A percentile compares a stretch with the other conserved stretches of the same genome.
phyloP scores from a whole-genome alignment of 2,329 filamentous ascomycete genomes.

The Gliomastix tumulicola region DNA sequence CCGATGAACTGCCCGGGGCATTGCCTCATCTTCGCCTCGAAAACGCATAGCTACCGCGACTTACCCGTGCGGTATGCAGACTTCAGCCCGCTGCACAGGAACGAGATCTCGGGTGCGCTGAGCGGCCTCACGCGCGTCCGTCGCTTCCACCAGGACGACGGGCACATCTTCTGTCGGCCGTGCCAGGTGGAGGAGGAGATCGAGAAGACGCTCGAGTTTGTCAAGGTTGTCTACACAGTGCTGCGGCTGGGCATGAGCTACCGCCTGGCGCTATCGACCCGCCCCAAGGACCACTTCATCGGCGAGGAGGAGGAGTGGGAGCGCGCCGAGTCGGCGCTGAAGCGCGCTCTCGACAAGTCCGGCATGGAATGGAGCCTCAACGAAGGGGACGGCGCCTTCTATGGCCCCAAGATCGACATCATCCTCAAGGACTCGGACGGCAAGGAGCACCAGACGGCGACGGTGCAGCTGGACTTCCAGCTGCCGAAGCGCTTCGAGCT shows the following conservation, averaged over 20 bases:
- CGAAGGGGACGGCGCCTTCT: constrained; percentile 80
- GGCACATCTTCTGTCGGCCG: constrained; percentile 82
- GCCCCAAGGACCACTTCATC: constrained; percentile 71
- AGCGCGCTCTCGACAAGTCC: constrained; percentile 51
- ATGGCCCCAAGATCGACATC: constrained; percentile 88
- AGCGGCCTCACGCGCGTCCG: constrained; percentile 78
- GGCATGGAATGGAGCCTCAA: constrained; percentile 68
- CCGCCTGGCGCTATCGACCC: constrained; percentile 69
- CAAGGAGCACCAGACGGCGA: constrained; percentile 84
- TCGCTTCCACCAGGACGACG: constrained; percentile 85
- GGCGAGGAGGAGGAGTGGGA: constrained; percentile 61
- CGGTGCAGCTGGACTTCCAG: constrained; percentile 86
- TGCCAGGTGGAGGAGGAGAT: constrained; percentile 72
- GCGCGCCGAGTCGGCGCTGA: constrained; percentile 30
- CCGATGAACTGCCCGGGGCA: constrained; percentile 93
- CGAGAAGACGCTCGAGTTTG: constrained; percentile 64
- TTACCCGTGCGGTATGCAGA: constrained; percentile 80
- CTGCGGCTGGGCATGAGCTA: constrained; percentile 64
- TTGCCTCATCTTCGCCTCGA: constrained; percentile 73
- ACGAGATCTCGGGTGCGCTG: constrained; percentile 75
- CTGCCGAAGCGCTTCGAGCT: constrained; percentile 75
- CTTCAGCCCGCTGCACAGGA: constrained; percentile 80
- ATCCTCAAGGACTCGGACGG: constrained; percentile 72
- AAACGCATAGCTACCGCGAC: constrained; percentile 69
- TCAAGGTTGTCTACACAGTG: constrained; percentile 63